phyloP scores from a whole-genome alignment of 1,139 yeast genomes.

The Geotrichum fermentans region DNA sequence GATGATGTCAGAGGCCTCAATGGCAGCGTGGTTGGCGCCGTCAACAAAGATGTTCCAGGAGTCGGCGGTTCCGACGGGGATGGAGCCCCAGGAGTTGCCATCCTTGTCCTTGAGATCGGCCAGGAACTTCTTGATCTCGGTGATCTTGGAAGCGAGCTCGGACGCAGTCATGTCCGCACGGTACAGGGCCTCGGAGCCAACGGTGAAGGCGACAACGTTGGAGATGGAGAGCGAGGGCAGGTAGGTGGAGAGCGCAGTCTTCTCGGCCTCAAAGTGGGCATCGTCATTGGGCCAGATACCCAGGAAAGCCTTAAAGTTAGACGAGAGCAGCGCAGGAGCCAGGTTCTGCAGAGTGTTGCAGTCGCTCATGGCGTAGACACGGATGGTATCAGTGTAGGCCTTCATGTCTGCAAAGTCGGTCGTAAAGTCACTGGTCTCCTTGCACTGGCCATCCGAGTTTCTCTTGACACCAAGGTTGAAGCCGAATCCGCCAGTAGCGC shows the following conservation, averaged over 20 bases:
- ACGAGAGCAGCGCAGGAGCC: slow-evolving; percentile 71
- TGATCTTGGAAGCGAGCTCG: slow-evolving; percentile 52
- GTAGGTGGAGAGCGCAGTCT: slow-evolving; percentile 57
- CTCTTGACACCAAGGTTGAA: slow-evolving; percentile 77
- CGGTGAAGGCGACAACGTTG: slow-evolving; percentile 68
- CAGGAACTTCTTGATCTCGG: slow-evolving; percentile 53
- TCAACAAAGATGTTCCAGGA: slow-evolving; percentile 92
- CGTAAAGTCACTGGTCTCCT: slow-evolving; percentile 60
- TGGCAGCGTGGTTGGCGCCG: slow-evolving; percentile 62
- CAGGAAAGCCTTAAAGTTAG: slow-evolving; percentile 66
- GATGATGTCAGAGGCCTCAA: slow-evolving; percentile 74
- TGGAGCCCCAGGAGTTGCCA: slow-evolving; percentile 66
- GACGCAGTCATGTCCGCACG: slow-evolving; percentile 73
- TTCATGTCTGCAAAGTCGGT: slow-evolving; percentile 56
- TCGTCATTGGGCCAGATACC: slow-evolving; percentile 84
- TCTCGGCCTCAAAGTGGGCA: slow-evolving; percentile 64
- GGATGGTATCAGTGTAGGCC: slow-evolving; percentile 55
- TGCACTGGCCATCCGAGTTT: slow-evolving; percentile 45
- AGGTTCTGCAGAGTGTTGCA: slow-evolving; percentile 77
- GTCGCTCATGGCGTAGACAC: slow-evolving; percentile 82
- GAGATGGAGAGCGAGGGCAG: slow-evolving; percentile 65
- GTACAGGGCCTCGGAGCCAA: slow-evolving; percentile 90
- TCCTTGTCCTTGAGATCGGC: slow-evolving; percentile 64
- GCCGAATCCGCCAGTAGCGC: slow-evolving; percentile 40
- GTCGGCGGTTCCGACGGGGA: slow-evolving; percentile 88